Evolutionary conservation across 2,329 filamentous ascomycete genomes (phyloP).

Genomic region (Microdochium paspali): DNA sequence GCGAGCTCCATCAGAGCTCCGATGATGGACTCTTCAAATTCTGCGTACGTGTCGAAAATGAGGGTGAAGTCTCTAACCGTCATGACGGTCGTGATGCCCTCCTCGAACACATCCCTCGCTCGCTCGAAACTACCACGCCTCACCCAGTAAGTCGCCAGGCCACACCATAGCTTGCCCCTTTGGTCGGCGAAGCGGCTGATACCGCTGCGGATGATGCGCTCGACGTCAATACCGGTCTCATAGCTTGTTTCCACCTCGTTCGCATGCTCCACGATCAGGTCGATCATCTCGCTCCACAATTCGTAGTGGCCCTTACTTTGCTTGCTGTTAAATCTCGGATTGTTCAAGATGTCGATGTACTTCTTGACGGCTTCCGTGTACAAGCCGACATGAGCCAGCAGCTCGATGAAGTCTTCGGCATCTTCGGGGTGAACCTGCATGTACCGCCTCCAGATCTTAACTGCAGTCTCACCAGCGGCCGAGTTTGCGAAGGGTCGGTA

Average conservation of each 20-base stretch:
- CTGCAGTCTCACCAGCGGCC: slow-evolving; percentile 78
- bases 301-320: slow-evolving; percentile 92
- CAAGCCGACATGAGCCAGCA: slow-evolving; percentile 69
- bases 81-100: slow-evolving; percentile 96
- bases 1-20: slow-evolving; percentile 84
- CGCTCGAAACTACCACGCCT: slow-evolving; percentile 86
- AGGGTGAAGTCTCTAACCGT: slow-evolving; percentile 95
- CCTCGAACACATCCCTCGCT: slow-evolving; percentile 87
- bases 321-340: slow-evolving; percentile 83
- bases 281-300: slow-evolving; percentile 96
- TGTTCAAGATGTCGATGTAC: slow-evolving; percentile 89
- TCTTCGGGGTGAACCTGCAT: slow-evolving; percentile 97
- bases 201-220: slow-evolving; percentile 85
- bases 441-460: slow-evolving; percentile 90
- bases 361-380: slow-evolving; percentile 87
- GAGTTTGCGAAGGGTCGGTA: slow-evolving; percentile 89
- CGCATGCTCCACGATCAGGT: slow-evolving; percentile 84
- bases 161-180: slow-evolving; percentile 88
- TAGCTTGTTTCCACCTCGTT: slow-evolving; percentile 73
- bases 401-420: slow-evolving; percentile 87
- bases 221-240: slow-evolving; percentile 78
- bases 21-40: slow-evolving; percentile 96
- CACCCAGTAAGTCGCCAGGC: slow-evolving; percentile 94
- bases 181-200: slow-evolving; percentile 89
- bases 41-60: slow-evolving; percentile 90